phyloP scores from a whole-genome alignment of 2,329 filamentous ascomycete species.

The Blastomyces silverae region DNA sequence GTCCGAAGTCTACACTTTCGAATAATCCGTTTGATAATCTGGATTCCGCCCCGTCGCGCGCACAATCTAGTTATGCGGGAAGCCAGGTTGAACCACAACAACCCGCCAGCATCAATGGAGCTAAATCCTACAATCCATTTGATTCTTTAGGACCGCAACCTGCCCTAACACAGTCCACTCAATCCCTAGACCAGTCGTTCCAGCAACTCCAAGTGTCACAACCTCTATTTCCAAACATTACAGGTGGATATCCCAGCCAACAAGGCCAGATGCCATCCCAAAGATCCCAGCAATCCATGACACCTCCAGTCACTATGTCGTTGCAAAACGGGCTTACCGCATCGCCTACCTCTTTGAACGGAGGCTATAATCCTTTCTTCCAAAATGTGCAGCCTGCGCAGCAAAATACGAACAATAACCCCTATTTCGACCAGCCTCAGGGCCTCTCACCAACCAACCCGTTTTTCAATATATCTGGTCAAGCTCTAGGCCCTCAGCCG shows the following conservation, averaged over 20 bases:
- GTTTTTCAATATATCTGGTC: conserved; percentile 31
- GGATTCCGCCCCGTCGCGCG: conserved; percentile 31
- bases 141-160: conserved; percentile 41
- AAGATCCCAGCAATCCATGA: conserved; percentile 39
- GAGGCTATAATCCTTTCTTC: conserved; percentile 28
- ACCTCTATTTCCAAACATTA: conserved; percentile 67
- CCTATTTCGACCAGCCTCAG: conserved; percentile 25
- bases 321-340: conserved; percentile 32
- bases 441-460: conserved; percentile 30
- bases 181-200: conserved; percentile 59
- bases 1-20: conserved; percentile 34
- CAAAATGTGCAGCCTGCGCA: conserved; percentile 30
- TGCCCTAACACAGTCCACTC: conserved; percentile 27
- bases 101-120: conserved; percentile 28
- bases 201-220: conserved; percentile 67
- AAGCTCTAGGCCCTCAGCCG: conserved; percentile 24
- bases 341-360: conserved; percentile 33
- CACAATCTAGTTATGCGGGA: conserved; percentile 9
- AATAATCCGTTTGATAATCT: conserved; percentile 62
- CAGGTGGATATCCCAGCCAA: conserved; percentile 52
- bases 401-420: conserved; percentile 25
- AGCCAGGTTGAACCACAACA: conserved; percentile 16
- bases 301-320: conserved; percentile 35
- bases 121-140: conserved; percentile 61
- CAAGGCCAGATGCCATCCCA: conserved; percentile 37